Evolutionary conservation across 805 yeast genomes (phyloP), one percentile per base, ranked within the genome.

Genomic region (Groenewaldozyma salmanticensis): DNA sequence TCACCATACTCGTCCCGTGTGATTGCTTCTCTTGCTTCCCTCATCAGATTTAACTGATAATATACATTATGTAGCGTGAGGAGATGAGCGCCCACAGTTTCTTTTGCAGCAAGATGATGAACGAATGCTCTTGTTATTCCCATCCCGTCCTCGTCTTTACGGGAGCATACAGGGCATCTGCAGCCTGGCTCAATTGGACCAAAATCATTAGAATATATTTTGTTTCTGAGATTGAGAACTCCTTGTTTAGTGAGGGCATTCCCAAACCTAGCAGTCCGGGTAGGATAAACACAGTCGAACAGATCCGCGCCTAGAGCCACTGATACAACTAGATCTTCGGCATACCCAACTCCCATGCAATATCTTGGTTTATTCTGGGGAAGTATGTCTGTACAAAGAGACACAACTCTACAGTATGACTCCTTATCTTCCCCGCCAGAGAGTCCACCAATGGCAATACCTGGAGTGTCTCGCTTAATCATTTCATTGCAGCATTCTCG

Each of bases 311-410:
- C 71, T 31, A 67, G 55, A 2, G 71, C 71, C 4, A 67, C 72
- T 1, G 66, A 60, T 5, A 67, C 72, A 4, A 67, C 66, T 45
- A 67, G 51, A 44, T 67, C 71, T 44, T 67, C 71, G 5, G 72
- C 72, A 41, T 67, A 67, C 15, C 71, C 71, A 4, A 67, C 69
- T 13, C 71, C 71, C 71, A 67, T 67, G 48, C 68, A 65, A 45
- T 67, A 67, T 16, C 68, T 55, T 1, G 72, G 72, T 49, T 67
- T 67, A 42, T 54, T 43, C 31, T 58, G 55, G 7, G 71, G 71
- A 5, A 67, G 53, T 11, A 62, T 46, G 29, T 60, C 66, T 0
- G 71, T 67, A 44, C 72, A 67, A 2, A 54, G 50, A 6, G 50
- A 38, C 2, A 66, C 72, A 36, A 66, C 67, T 33, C 52, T 45